Percentiles rank a stretch among this genome's conserved stretches.
Evolutionary conservation across 805 yeast species (phyloP).

Genomic region (Pichia exigua): DNA sequence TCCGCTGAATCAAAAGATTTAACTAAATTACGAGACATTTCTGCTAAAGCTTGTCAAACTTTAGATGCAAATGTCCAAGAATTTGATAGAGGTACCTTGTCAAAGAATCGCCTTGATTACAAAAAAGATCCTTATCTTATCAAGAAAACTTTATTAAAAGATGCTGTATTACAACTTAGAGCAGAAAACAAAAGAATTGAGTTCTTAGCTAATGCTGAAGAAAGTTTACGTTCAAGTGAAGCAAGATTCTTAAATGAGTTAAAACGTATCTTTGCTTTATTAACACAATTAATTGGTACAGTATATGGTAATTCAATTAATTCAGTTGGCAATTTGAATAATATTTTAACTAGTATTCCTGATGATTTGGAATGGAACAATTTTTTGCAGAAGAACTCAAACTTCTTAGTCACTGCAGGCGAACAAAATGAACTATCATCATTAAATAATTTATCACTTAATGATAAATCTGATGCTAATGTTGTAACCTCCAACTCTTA

Average conservation of each 20-base stretch:
- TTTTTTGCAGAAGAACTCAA: conserved; percentile 29
- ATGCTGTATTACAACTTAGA: conserved; percentile 34
- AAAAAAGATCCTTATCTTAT: conserved; percentile 40
- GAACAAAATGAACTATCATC: conserved; percentile 7
- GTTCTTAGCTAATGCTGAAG: conserved; percentile 35
- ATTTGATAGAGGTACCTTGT: conserved; percentile 12
- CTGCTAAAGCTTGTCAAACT: conserved; percentile 24
- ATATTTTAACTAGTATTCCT: conserved; percentile 28
- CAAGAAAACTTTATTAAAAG: conserved; percentile 30
- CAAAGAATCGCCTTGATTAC: conserved; percentile 25
- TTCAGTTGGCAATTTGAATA: conserved; percentile 25
- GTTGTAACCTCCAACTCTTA: conserved; percentile 11
- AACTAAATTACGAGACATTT: conserved; percentile 28
- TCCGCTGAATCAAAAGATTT: conserved; percentile 33
- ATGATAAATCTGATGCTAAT: conserved; percentile 4
- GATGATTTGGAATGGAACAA: conserved; percentile 38
- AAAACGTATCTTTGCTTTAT: conserved; percentile 30
- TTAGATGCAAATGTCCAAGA: conserved; percentile 18
- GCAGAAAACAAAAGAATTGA: conserved; percentile 41
- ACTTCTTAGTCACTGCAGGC: conserved; percentile 25
- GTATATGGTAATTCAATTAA: conserved; percentile 26
- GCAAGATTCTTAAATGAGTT: conserved; percentile 35
- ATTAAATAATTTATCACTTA: conserved; percentile 12
- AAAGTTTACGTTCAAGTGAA: conserved; percentile 34
- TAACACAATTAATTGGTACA: conserved; percentile 24